phyloP scores from a whole-genome alignment of 441 rosid species.

The Aquilaria agallochum region DNA sequence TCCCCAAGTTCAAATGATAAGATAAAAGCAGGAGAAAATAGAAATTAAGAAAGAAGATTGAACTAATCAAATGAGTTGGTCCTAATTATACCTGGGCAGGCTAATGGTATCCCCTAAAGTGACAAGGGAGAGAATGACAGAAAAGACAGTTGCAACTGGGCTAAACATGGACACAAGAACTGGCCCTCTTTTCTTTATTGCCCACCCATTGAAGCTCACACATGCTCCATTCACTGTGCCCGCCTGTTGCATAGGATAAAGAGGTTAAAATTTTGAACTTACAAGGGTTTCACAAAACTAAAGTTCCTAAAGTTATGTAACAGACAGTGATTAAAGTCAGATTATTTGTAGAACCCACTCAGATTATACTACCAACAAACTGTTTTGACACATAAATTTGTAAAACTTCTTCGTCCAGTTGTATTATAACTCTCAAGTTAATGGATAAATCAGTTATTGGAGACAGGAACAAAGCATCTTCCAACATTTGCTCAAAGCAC shows the following conservation, averaged over 20 bases:
- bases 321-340: too few species aligned
- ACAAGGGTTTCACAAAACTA: not conserved
- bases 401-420: too few species aligned
- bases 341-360: too few species aligned
- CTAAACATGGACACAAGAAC: slow-evolving; percentile 83
- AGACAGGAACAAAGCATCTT: not conserved
- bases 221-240: slow-evolving; percentile 63
- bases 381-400: too few species aligned
- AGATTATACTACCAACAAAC: too few species aligned
- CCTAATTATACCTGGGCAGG: slow-evolving; percentile 55
- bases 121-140: slow-evolving; percentile 57
- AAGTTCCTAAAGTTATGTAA: not conserved
- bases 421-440: not conserved
- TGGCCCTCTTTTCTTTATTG: slow-evolving; percentile 92
- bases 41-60: not conserved
- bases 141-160: slow-evolving; percentile 74
- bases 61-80: not conserved
- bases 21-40: not conserved
- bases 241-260: slow-evolving; percentile 29
- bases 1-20: not conserved
- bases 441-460: not conserved
- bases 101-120: slow-evolving; percentile 59
- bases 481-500: too few species aligned
- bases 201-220: slow-evolving; percentile 94
- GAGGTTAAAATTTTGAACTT: not conserved